phyloP scores from a whole-genome alignment of 768 basidiomycete genomes.

The Mycena polygramma region DNA sequence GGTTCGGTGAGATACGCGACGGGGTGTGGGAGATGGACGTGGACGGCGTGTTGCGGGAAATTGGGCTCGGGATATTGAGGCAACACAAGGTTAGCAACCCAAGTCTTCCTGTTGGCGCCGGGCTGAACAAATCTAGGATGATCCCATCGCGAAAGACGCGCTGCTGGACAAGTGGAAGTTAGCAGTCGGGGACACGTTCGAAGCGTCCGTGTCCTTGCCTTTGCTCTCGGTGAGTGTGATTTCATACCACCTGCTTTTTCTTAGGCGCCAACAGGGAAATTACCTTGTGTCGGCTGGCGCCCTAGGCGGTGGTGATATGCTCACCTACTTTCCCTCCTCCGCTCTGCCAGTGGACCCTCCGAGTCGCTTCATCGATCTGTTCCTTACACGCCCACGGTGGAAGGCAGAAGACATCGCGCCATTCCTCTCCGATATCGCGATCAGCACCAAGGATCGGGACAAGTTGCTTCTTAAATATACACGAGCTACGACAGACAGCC shows the following conservation, averaged over 20 bases:
- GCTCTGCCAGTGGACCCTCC: constrained; percentile 82
- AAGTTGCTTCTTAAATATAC: constrained; percentile 90
- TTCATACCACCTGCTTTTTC: constrained; percentile 2
- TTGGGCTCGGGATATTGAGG: constrained; percentile 83
- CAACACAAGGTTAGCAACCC: constrained; percentile 61
- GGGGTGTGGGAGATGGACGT: constrained; percentile 78
- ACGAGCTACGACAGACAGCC: constrained; percentile 76
- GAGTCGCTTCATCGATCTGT: constrained; percentile 89
- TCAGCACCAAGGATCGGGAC: constrained; percentile 90
- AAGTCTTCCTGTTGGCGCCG: neutral
- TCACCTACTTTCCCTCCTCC: constrained; percentile 84
- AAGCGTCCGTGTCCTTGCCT: constrained; percentile 67
- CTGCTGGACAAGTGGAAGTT: constrained; percentile 79
- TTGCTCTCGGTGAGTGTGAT: constrained; percentile 73
- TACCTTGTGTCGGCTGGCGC: constrained; percentile 65
- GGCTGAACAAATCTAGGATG: constrained; percentile 57
- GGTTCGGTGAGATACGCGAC: constrained; percentile 79
- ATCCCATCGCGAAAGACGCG: constrained; percentile 65
- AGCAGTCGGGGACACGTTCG: constrained; percentile 85
- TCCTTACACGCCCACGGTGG: constrained; percentile 85
- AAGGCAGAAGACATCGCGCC: constrained; percentile 83
- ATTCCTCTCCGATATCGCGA: constrained; percentile 85
- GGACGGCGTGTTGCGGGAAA: constrained; percentile 71
- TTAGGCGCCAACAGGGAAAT: constrained; percentile 71
- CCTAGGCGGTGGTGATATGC: constrained; percentile 48